phyloP scores from a whole-genome alignment of 225 moss, liverwort and hornwort genomes.

The Marchantia paleacea region DNA sequence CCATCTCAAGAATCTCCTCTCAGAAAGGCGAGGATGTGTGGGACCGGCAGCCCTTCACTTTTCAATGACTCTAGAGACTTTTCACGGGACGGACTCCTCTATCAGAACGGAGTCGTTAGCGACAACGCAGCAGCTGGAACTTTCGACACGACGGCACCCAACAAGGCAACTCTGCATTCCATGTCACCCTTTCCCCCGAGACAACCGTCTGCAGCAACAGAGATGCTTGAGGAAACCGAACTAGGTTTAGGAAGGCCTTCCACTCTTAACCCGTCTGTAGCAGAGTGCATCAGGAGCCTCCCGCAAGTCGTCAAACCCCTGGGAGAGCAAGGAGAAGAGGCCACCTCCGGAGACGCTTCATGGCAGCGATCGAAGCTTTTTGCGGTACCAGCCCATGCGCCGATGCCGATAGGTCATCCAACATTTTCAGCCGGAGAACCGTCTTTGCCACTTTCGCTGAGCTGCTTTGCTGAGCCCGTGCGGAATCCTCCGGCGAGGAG shows the following conservation, averaged over 20 bases:
- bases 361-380: slow-evolving; percentile 11
- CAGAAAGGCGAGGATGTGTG: not conserved
- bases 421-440: slow-evolving; percentile 32
- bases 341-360: slow-evolving; percentile 8
- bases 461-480: not conserved
- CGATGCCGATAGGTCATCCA: slow-evolving; percentile 18
- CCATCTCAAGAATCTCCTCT: not conserved
- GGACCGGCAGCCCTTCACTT: slow-evolving; percentile 3
- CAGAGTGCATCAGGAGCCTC: not conserved
- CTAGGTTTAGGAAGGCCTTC: slow-evolving; percentile 21
- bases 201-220: not conserved
- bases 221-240: slow-evolving; percentile 12
- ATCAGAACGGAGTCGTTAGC: not conserved
- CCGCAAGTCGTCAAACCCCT: not conserved
- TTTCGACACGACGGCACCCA: not conserved
- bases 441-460: slow-evolving; percentile 29
- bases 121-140: not conserved
- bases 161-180: not conserved
- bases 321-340: slow-evolving; percentile 14
- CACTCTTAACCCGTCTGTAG: not conserved
- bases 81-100: not conserved
- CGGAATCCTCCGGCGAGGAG: not conserved
- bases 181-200: not conserved
- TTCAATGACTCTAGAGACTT: not conserved
- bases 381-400: slow-evolving; percentile 24